Percentiles rank a stretch among this genome's conserved stretches.
These are phyloP conservation scores for Davidsoniella australis DNA, from an alignment of 2,329 filamentous ascomycete species.

Conservation along the genomic window DNA sequence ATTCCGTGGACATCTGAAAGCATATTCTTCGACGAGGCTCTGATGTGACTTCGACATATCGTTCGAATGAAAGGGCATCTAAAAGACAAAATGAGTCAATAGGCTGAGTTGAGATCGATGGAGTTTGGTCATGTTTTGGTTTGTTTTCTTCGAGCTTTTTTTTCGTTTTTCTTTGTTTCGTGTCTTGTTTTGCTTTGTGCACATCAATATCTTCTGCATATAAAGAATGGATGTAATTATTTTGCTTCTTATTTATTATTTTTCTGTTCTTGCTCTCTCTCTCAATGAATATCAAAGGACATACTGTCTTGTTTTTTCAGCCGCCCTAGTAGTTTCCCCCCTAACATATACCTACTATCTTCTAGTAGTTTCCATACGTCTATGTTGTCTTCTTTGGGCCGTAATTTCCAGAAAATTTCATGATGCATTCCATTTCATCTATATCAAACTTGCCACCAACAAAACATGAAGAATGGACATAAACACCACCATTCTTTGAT, in stretches of 20 bases:
- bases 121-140: background rate
- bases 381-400: background rate
- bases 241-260: background rate
- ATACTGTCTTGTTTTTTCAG: background rate
- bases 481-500: slow-evolving; percentile 1
- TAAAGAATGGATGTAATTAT: background rate
- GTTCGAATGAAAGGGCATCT: too few species aligned
- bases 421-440: slow-evolving; percentile 5
- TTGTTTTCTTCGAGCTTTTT: background rate
- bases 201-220: background rate
- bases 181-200: background rate
- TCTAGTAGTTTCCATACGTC: background rate
- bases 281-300: background rate
- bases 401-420: slow-evolving; percentile 3
- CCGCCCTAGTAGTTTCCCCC: background rate
- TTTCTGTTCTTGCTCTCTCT: background rate
- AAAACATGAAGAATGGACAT: slow-evolving; percentile 14
- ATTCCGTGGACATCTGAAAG: background rate
- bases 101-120: background rate
- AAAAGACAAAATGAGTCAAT: background rate
- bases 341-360: too few species aligned
- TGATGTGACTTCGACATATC: background rate
- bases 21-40: background rate
- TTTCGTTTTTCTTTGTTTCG: background rate
- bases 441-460: slow-evolving; percentile 7